Conservation (phyloP, 2,329 filamentous ascomycete genomes). For the Trichoderma asperellum region DNA sequence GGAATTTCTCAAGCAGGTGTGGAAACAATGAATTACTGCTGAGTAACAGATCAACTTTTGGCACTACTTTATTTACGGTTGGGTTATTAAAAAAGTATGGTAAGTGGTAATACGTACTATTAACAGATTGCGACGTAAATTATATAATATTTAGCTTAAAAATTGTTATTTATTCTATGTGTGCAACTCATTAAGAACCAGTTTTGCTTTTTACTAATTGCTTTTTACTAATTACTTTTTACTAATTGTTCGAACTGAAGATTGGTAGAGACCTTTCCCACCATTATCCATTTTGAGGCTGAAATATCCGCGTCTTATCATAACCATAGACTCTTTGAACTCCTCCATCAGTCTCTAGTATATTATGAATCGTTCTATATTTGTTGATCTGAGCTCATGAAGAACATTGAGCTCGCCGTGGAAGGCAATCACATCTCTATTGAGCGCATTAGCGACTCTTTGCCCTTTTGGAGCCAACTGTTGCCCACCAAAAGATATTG, state of each 20-base stretch:
- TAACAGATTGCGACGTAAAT: neutral
- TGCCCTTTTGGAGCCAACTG: neutral
- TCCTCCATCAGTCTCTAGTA: neutral
- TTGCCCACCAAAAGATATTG: neutral
- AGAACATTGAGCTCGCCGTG: neutral
- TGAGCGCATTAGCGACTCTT: neutral
- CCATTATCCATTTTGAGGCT: neutral
- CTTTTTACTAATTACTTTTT: too few species aligned
- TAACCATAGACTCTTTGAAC: neutral
- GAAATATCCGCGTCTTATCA: neutral
- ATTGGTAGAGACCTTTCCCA: neutral
- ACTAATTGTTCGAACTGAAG: neutral
- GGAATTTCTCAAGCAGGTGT: slow-evolving; percentile 9
- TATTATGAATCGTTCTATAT: neutral
- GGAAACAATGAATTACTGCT: neutral
- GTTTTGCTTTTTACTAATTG: neutral
- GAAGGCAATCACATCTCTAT: neutral
- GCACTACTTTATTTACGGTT: neutral
- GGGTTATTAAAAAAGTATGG: neutral
- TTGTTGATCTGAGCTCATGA: neutral
- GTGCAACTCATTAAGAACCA: too few species aligned
- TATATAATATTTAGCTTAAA: neutral
- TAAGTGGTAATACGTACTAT: neutral
- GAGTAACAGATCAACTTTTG: neutral
- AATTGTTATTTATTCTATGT: neutral